Evolutionary conservation across 768 basidiomycete genomes (phyloP).

Genomic region (Russula virescens): DNA sequence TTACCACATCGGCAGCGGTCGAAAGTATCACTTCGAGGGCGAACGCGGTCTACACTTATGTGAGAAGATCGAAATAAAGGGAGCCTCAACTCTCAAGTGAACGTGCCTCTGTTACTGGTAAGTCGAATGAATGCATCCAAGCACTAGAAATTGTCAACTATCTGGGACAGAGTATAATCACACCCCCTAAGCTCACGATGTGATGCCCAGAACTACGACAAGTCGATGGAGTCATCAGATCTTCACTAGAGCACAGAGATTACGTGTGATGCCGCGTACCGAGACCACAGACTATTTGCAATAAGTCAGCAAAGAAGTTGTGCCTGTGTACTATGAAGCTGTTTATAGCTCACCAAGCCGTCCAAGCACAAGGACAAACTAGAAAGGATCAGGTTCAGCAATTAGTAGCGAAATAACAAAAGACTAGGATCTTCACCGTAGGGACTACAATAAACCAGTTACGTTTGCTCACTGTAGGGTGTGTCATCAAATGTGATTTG

Average conservation of each 20-base stretch:
- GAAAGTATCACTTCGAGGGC: constrained; percentile 22
- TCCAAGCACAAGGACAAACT: constrained; percentile 5
- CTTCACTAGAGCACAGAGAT: too few species aligned
- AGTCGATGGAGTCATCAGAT: neutral
- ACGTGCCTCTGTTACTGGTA: constrained; percentile 3
- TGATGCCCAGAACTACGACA: constrained; percentile 9
- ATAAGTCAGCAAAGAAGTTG: neutral
- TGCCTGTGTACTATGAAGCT: neutral
- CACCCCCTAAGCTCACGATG: constrained; percentile 5
- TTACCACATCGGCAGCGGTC: constrained; percentile 19
- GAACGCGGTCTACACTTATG: constrained; percentile 17
- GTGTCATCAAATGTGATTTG: neutral
- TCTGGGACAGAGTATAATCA: neutral
- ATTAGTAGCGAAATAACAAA: neutral
- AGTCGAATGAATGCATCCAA: constrained; percentile 7
- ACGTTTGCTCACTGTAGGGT: constrained; percentile 20
- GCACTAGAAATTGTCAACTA: constrained; percentile 2
- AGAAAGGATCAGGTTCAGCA: neutral
- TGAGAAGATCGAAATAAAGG: neutral
- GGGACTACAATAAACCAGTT: constrained; percentile 19
- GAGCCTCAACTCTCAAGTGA: neutral
- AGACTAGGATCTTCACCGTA: constrained; percentile 7
- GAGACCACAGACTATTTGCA: constrained; percentile 15
- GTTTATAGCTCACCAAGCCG: constrained; percentile 17
- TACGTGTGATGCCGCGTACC: constrained; percentile 3